Evolutionary conservation across 225 moss, liverwort and hornwort genomes (phyloP).

Genomic region (Polytrichum formosum): DNA sequence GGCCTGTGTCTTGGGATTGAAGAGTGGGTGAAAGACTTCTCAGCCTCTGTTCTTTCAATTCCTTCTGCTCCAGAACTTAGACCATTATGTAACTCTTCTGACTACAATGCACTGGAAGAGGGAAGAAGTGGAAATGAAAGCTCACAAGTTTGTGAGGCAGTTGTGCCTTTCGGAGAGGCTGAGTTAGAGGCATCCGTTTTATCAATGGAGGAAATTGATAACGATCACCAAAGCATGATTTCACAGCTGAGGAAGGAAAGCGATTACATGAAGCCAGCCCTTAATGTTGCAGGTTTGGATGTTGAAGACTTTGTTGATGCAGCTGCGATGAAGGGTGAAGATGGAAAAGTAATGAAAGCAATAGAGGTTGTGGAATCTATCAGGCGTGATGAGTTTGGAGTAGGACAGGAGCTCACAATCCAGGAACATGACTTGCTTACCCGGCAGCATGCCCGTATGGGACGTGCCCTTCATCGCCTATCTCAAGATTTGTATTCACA

Average conservation of each 20-base stretch:
- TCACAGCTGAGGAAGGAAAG: background rate
- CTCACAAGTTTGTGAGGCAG: background rate
- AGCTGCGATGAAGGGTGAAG: background rate
- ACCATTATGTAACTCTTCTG: background rate
- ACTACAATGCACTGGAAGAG: background rate
- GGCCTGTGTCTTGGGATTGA: constrained; percentile 68
- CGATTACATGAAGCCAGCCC: background rate
- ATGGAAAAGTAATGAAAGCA: constrained; percentile 22
- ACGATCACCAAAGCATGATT: too few species aligned
- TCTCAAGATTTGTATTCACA: constrained; percentile 94
- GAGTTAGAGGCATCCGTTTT: background rate
- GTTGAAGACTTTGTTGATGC: background rate
- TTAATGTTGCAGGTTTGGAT: background rate
- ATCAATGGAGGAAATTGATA: background rate
- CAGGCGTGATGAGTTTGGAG: constrained; percentile 79
- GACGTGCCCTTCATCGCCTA: constrained; percentile 92
- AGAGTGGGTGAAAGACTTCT: constrained; percentile 67
- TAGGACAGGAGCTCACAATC: constrained; percentile 63
- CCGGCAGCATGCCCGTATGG: constrained; percentile 96
- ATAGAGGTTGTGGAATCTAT: constrained; percentile 68
- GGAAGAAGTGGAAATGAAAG: constrained; percentile 16
- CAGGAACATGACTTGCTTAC: constrained; percentile 71
- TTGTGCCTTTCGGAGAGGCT: background rate
- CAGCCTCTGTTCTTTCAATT: constrained; percentile 30
- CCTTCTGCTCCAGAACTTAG: constrained; percentile 13